Evolutionary conservation across 2,329 filamentous ascomycete genomes (phyloP), one percentile per base, ranked within the genome.

Genomic region (Colletotrichum sp.): DNA sequence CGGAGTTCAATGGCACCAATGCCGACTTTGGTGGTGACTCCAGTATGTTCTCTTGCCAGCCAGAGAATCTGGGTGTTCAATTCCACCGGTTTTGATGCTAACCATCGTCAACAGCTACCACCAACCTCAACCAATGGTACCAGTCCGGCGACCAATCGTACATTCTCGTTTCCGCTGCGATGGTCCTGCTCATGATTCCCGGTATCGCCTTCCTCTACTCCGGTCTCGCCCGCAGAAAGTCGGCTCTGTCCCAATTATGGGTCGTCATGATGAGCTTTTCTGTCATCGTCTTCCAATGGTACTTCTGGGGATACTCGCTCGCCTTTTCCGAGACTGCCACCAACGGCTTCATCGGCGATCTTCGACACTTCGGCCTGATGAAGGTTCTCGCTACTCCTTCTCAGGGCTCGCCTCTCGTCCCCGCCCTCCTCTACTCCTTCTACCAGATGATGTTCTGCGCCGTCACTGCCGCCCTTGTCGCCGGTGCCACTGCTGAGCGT

Each of bases 201-300:
- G 97, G 97, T 81, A 96, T 99, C 80, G 96, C 95, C 71, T 98
- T 99, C 87, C 92, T 99, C 78, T 99, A 99, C 88, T 98, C 96
- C 15, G 97, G 97, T 79, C 93, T 98, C 79, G 96, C 97, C n/a
- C 94, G 97, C 79, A 93, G 97, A 89, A 99, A 99, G 89, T 98
- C 97, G 7, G 97, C 97, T 34, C 91, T 99, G 58, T 98, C 96
- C 78, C 94, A 98, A 89, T 97, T 99, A 82, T 98, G 96, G 95
- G 96, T 96, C 16, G 96, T 94, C 87, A 97, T 99, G 95, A 96
- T 94, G 84, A 97, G 96, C 62, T 94, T 94, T 83, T 96, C 95
- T 64, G 93, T 98, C 83, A 90, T 98, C 84, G 94, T 95, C 72
- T 98, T 99, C 88, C 97, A 99, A 88, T 99, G 97, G 97, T 98